Conservation (phyloP, 768 basidiomycete genomes). For the Termitomyces sp. region DNA sequence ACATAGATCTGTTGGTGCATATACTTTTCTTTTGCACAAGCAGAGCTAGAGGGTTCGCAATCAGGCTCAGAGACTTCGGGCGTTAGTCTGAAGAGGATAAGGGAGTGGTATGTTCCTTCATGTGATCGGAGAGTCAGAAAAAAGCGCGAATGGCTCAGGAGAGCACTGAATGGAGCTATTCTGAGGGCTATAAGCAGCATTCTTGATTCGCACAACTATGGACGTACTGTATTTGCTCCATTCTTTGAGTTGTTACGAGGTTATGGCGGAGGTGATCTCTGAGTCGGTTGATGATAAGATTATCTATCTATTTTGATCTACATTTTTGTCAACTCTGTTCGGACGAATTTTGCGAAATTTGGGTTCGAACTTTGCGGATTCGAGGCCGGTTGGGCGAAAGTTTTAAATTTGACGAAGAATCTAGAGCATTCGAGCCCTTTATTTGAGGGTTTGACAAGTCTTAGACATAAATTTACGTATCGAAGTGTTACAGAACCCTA, state of each 20-base stretch:
- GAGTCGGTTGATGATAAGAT: background rate
- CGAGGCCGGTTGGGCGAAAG: no score
- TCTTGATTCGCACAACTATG: background rate
- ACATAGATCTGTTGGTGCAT: conserved; percentile 51
- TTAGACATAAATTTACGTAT: no score
- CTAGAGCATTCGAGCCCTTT: no score
- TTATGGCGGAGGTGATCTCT: background rate
- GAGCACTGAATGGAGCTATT: conserved; percentile 34
- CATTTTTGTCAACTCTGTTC: no score
- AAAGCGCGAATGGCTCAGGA: conserved; percentile 55
- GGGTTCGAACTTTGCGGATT: no score
- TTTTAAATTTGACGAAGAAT: no score
- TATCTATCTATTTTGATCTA: background rate
- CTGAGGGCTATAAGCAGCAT: conserved; percentile 19
- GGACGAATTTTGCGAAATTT: no score
- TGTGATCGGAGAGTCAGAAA: conserved; percentile 54
- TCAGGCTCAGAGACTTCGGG: conserved; percentile 17
- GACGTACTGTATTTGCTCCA: background rate
- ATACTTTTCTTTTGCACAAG: conserved; percentile 1
- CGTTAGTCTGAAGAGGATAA: conserved; percentile 61
- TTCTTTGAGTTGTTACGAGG: background rate
- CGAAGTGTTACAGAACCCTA: no score
- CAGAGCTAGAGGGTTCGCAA: background rate
- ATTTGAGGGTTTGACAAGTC: no score
- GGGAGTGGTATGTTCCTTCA: conserved; percentile 50